Percentiles rank a stretch among this genome's conserved stretches.
phyloP scores from a whole-genome alignment of 2,329 filamentous ascomycete genomes.

The Westerdykella aurantiaca region DNA sequence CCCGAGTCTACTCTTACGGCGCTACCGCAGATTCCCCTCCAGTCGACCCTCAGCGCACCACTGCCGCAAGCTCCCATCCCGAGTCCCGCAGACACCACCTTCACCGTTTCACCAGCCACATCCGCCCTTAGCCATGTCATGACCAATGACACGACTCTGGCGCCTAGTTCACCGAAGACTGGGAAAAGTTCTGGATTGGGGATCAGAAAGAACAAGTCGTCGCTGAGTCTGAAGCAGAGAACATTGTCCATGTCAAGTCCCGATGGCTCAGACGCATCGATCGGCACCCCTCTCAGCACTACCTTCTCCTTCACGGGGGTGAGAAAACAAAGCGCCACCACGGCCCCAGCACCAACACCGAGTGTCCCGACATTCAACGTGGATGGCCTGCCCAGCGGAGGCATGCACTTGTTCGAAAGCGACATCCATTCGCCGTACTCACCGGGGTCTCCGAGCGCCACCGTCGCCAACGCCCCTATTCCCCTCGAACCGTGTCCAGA shows the following conservation, averaged over 20 bases:
- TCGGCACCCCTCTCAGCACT: constrained; percentile 67
- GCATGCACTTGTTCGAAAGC: constrained; percentile 76
- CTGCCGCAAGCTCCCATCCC: constrained; percentile 33
- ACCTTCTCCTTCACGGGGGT: constrained; percentile 52
- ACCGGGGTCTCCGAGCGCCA: constrained; percentile 60
- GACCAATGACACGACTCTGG: constrained; percentile 41
- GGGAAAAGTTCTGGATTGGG: constrained; percentile 26
- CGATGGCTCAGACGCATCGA: constrained; percentile 61
- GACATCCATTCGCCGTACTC: constrained; percentile 64
- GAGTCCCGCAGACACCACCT: constrained; percentile 37
- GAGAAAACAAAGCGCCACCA: constrained; percentile 43
- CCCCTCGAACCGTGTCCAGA: constrained; percentile 88
- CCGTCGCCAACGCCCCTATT: constrained; percentile 61
- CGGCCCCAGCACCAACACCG: constrained; percentile 63
- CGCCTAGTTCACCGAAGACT: constrained; percentile 32
- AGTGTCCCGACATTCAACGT: constrained; percentile 57
- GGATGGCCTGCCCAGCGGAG: constrained; percentile 56
- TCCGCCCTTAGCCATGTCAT: constrained; percentile 34
- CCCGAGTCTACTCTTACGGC: constrained; percentile 29
- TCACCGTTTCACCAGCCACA: constrained; percentile 38
- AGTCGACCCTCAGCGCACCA: constrained; percentile 23
- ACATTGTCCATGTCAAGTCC: constrained; percentile 63
- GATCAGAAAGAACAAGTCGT: constrained; percentile 48
- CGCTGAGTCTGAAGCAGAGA: constrained; percentile 63
- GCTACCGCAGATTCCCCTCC: constrained; percentile 24